Base-by-base conservation (phyloP, 441 rosid genomes). In the Rhodomyrtus psidioides region DNA sequence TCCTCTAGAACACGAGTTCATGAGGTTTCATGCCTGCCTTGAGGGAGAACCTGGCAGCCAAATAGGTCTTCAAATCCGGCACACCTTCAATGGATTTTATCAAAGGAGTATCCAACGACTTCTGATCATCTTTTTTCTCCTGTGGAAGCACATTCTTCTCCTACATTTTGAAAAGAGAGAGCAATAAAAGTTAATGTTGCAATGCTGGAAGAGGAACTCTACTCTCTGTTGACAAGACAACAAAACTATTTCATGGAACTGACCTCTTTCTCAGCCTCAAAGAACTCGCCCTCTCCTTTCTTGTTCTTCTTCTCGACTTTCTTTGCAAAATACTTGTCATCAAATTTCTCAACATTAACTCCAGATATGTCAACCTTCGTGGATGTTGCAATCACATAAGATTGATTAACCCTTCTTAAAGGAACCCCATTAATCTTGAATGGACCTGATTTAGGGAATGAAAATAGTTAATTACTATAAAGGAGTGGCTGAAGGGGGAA, bases 21-120 rank as follows among this genome's bases (percentile, higher is more conserved):
- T 92, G 93, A 39, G 94, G 94, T 70, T 92, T 92, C 94, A 92
- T 92, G 88, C 94, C 93, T 0, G 92, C 88, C 85, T 86, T 90
- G 39, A 91, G 92, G 13, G 94, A 92, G 81, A 92, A 93, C 88
- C 93, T 89, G 15, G 93, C 93, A 26, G 87, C 91, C 74, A 93
- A 84, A 75, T 91, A 93, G 24, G 91, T 84, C 89, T 91, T 93
- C 90, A 91, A 85, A 34, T 91, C 92, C 28, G 90, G 89, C 62
- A 93, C 91, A 6, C 62, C 79, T 87, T 93, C 93, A 56, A 93
- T 88, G 30, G 91, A 82, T 60, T 90, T 90, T 46, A 91, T 85
- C 85, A 93, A 81, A n/a, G 89, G 55, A 57, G 92, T 74, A 83
- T 93, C 94, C 76, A 93, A 89, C 16, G 91, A 34, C 65, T 93